Conservation (phyloP, 1,139 yeast genomes). For the Suhomyces anneliseae region DNA sequence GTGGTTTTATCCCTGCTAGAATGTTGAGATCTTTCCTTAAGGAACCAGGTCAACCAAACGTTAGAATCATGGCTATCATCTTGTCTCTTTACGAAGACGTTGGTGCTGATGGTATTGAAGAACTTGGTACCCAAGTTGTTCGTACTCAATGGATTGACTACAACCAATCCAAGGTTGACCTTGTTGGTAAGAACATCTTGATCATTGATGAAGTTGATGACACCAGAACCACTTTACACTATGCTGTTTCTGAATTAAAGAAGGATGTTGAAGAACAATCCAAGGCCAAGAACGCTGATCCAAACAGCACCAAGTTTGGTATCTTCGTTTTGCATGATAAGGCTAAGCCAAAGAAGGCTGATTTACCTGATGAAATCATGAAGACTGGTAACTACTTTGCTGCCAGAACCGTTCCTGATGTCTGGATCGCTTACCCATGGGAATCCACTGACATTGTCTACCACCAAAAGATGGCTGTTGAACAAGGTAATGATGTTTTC, state of each 20-base stretch:
- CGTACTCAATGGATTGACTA: conserved; percentile 97
- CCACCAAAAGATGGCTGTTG: conserved; percentile 78
- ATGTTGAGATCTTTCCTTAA: conserved; percentile 88
- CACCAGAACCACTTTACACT: conserved; percentile 91
- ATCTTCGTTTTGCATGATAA: conserved; percentile 94
- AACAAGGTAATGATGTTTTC: conserved; percentile 63
- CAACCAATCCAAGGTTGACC: conserved; percentile 48
- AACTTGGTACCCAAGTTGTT: conserved; percentile 79
- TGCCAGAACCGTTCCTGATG: conserved; percentile 87
- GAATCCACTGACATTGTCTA: conserved; percentile 86
- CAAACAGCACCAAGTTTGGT: conserved; percentile 70
- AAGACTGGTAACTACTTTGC: conserved; percentile 76
- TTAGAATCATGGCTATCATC: conserved; percentile 92
- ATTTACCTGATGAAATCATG: conserved; percentile 65
- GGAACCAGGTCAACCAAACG: conserved; percentile 81
- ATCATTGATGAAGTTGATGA: conserved; percentile 96
- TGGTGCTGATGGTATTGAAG: conserved; percentile 60
- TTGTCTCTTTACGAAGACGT: conserved; percentile 85
- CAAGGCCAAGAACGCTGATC: conserved; percentile 23
- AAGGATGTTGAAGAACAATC: conserved; percentile 64
- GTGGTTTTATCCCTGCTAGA: conserved; percentile 96
- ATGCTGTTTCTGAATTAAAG: conserved; percentile 82
- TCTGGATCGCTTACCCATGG: conserved; percentile 99
- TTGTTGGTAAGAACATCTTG: conserved; percentile 78
- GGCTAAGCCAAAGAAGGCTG: conserved; percentile 82